phyloP scores from a whole-genome alignment of 1,139 yeast species.

The Diutina ranongensis region DNA sequence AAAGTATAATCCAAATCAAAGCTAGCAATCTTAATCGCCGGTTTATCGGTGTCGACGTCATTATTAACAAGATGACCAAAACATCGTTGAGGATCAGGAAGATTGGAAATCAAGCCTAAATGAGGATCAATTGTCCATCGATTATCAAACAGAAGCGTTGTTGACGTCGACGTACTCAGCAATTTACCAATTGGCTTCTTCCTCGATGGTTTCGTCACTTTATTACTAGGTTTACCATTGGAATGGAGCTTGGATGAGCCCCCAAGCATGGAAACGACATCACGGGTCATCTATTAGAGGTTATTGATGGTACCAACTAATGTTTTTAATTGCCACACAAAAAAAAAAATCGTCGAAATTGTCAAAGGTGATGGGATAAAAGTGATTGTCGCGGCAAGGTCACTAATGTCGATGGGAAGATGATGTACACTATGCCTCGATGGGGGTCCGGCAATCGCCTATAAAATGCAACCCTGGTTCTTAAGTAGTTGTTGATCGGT shows the following conservation, averaged over 20 bases:
- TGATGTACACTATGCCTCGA: too few relatives aligned
- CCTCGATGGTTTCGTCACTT: not conserved
- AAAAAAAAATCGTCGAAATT: too few relatives aligned
- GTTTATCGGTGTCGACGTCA: not conserved
- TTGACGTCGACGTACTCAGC: not conserved
- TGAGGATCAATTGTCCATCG: not conserved
- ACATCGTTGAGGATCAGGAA: not conserved
- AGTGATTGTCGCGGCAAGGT: not conserved
- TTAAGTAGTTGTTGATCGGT: too few relatives aligned
- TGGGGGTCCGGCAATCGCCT: too few relatives aligned
- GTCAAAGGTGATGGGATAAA: too few relatives aligned
- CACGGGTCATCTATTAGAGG: not conserved
- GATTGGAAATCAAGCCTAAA: not conserved
- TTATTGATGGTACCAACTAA: too few relatives aligned
- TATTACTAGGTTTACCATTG: not conserved
- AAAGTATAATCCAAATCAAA: constrained; percentile 73
- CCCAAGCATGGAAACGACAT: constrained; percentile 1
- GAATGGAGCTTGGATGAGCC: not conserved
- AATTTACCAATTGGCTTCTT: not conserved
- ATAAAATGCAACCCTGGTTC: too few relatives aligned
- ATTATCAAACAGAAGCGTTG: not conserved
- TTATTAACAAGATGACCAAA: not conserved
- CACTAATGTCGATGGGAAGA: too few relatives aligned
- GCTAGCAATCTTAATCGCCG: constrained; percentile 41
- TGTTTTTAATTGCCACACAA: too few relatives aligned